Evolutionary conservation across 2,329 filamentous ascomycete species (phyloP).

Genomic region (Monosporascus sp.): DNA sequence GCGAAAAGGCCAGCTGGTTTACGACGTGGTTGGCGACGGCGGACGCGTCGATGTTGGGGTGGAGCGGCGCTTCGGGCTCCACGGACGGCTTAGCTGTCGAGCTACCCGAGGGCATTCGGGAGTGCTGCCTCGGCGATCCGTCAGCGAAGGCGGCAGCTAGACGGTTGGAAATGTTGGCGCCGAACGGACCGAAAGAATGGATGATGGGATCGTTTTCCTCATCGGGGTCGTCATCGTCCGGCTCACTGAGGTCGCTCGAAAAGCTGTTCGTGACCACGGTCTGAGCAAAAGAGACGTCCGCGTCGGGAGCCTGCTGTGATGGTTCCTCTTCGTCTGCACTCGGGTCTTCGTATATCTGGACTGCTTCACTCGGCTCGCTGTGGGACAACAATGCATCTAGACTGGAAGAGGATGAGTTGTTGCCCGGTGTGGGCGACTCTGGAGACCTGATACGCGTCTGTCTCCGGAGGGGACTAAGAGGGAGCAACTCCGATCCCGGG

Average conservation of each 20-base stretch:
- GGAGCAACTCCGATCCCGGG: conserved; percentile 38
- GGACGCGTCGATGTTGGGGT: conserved; percentile 31
- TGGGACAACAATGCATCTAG: conserved; percentile 41
- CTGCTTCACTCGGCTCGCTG: conserved; percentile 35
- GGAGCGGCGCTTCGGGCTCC: conserved; percentile 24
- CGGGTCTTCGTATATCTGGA: conserved; percentile 71
- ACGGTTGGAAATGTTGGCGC: conserved; percentile 75
- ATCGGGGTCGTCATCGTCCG: conserved; percentile 70
- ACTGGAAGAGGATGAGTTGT: conserved; percentile 36
- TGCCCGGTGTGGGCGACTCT: conserved; percentile 57
- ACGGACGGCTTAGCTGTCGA: conserved; percentile 17
- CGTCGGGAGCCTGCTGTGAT: conserved; percentile 25
- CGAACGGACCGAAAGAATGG: conserved; percentile 87
- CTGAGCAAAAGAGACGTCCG: conserved; percentile 39
- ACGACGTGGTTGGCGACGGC: conserved; percentile 77
- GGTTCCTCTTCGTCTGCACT: conserved; percentile 50
- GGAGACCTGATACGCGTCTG: conserved; percentile 63
- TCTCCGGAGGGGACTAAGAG: conserved; percentile 57
- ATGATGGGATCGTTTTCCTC: conserved; percentile 94
- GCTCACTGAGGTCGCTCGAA: conserved; percentile 52
- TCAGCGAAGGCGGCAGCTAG: conserved; percentile 69
- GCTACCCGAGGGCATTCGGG: conserved; percentile 15
- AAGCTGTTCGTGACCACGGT: conserved; percentile 49
- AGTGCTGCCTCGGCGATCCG: conserved; percentile 53
- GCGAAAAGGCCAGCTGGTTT: conserved; percentile 93